Evolutionary conservation across 129 eudicot genomes (phyloP), one percentile per base, ranked within the genome.

Genomic region (Cynara cardunculus): DNA sequence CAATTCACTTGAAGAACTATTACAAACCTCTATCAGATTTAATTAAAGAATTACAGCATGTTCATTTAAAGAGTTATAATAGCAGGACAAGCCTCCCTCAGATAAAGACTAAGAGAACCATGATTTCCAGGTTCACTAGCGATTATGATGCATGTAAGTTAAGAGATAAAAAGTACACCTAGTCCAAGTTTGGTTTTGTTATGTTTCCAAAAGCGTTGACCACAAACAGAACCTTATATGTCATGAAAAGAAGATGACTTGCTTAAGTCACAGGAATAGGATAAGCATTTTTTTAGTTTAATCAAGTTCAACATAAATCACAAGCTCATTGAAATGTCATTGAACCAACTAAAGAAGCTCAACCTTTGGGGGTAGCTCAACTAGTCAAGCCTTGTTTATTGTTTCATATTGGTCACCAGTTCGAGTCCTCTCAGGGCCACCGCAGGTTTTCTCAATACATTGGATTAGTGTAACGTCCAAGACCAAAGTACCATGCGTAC

Each of bases 71-170:
- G 24, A 44, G 21, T 28, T 35, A 79, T 30, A 31, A 53, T 21
- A 32, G n/a, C 28, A 53, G 71, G 49, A 69, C 12, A 79, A 79
- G 30, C 76, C 77, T 70, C 70, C 83, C 83, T 59, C 56, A 32
- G 71, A 71, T 70, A 79, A 70, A 21, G 24, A 44, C 7, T 30
- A 1, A 19, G 75, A 70, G 53, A 41, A 44, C 44, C 65, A 78
- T 78, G 25, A 19, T 26, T 41, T 44, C 1, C 13, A 7, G 9
- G 82, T 44, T 69, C 44, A 44, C 75, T 78, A 67, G 21, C 13
- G n/a, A 59, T 25, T 27, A 68, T 68, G 72, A 68, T 37, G 19
- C 27, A 5, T 68, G 27, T 68, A 68, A 68, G 37, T 5, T 14
- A 14, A 10, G 68, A 27, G 72, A 49, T n/a, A 16, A 49, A 49